phyloP scores from a whole-genome alignment of 192 early-diverging fungal genomes.

The Podila verticillata region DNA sequence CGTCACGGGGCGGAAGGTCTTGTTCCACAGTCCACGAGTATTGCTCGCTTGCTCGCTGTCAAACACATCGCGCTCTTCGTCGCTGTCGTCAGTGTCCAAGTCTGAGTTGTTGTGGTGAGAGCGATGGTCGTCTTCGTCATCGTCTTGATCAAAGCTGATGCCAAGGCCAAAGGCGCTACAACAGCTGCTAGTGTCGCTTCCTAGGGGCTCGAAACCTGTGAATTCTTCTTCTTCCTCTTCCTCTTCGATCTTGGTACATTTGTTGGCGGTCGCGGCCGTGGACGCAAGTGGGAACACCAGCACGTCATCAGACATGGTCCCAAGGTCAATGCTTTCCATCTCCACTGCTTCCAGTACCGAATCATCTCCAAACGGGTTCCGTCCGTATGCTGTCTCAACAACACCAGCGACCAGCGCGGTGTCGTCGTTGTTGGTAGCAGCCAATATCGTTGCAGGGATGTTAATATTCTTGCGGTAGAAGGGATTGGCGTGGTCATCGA shows the following conservation, averaged over 20 bases:
- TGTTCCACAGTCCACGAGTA: neutral
- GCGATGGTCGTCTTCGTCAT: neutral
- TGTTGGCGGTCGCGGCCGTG: neutral
- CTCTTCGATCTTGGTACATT: neutral
- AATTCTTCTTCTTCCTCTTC: slow-evolving; percentile 1
- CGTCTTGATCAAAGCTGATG: neutral
- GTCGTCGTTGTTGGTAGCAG: neutral
- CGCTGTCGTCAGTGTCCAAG: slow-evolving; percentile 1
- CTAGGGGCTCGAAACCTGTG: slow-evolving; percentile 28
- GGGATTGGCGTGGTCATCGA: slow-evolving; percentile 34
- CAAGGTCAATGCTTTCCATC: neutral
- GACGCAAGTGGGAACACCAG: slow-evolving; percentile 2
- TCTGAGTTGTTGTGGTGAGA: neutral
- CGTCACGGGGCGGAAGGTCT: neutral
- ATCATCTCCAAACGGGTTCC: neutral
- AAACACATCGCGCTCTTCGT: slow-evolving; percentile 14
- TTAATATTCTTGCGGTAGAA: slow-evolving; percentile 17
- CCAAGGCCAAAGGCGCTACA: neutral
- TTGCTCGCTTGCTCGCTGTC: slow-evolving; percentile 1
- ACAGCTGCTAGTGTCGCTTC: slow-evolving; percentile 2
- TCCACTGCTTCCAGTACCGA: neutral
- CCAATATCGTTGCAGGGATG: neutral
- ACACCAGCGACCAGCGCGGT: neutral
- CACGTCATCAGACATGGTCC: neutral
- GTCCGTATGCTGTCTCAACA: neutral